A percentile compares a stretch with the other conserved stretches of the same genome.
phyloP scores from a whole-genome alignment of 176 grass and related monocot species.

The Pontederia paniculata region DNA sequence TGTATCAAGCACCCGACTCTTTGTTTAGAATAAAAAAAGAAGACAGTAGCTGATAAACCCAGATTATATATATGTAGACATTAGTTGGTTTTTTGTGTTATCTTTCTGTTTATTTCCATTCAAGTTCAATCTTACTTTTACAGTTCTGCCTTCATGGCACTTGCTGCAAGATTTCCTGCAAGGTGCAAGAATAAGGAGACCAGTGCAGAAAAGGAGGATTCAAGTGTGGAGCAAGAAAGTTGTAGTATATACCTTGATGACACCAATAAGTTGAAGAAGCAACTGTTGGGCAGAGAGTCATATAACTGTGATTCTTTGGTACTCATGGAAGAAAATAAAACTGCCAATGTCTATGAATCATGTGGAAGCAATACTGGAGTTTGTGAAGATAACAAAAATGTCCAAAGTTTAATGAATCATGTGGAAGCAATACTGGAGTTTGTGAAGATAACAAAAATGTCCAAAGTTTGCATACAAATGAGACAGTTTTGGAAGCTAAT shows the following conservation, averaged over 20 bases:
- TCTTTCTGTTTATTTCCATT: background rate
- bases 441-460: constrained; percentile 10
- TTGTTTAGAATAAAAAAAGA: too few relatives aligned
- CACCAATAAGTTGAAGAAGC: constrained; percentile 36
- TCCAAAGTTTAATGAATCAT: constrained; percentile 24
- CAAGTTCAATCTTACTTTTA: background rate
- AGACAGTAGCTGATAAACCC: background rate
- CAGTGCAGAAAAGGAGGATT: constrained; percentile 12
- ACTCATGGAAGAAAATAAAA: constrained; percentile 42
- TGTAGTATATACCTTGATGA: constrained; percentile 30
- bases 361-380: too few relatives aligned
- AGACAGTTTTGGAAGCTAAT: constrained; percentile 6
- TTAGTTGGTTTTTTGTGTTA: background rate
- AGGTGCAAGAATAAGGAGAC: constrained; percentile 12
- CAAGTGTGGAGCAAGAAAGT: constrained; percentile 23
- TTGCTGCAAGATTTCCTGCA: constrained; percentile 61
- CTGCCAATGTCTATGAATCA: constrained; percentile 16
- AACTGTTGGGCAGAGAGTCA: constrained; percentile 43
- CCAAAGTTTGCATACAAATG: constrained; percentile 24
- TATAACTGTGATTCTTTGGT: constrained; percentile 26
- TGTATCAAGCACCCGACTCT: too few relatives aligned
- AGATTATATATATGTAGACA: background rate
- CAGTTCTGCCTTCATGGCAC: constrained; percentile 81
- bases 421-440: constrained; percentile 34
- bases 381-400: too few relatives aligned